Evolutionary conservation across 495 filamentous ascomycete species (phyloP).

Genomic region (Tuber borchii): DNA sequence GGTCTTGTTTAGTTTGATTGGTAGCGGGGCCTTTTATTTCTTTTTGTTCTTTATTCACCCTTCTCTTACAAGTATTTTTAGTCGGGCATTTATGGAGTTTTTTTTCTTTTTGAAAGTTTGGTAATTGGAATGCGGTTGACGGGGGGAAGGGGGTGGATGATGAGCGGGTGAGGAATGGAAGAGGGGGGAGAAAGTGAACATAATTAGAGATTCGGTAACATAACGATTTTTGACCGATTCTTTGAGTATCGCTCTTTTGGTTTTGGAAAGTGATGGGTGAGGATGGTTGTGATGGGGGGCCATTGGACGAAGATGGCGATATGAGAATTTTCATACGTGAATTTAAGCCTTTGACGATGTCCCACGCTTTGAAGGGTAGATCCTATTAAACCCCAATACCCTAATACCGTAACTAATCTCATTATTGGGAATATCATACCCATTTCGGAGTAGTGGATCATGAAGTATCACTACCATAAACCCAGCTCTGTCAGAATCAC

Average conservation of each 20-base stretch:
- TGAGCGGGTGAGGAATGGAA: background rate
- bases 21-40: slow-evolving; percentile 8
- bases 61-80: slow-evolving; percentile 20
- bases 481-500: slow-evolving; percentile 12
- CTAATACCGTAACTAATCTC: background rate
- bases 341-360: background rate
- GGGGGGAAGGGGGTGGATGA: background rate
- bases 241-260: background rate
- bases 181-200: background rate
- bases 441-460: background rate
- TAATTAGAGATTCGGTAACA: slow-evolving; percentile 4
- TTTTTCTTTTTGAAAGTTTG: slow-evolving; percentile 1
- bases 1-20: slow-evolving; percentile 21
- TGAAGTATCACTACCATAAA: background rate
- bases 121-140: background rate
- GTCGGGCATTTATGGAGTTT: slow-evolving; percentile 13
- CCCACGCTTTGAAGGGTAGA: background rate
- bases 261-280: background rate
- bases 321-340: background rate
- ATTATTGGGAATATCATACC: background rate
- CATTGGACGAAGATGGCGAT: background rate
- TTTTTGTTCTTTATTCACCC: slow-evolving; percentile 27
- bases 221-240: background rate
- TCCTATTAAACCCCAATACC: background rate
- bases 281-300: background rate